Percentiles rank a stretch among this genome's conserved stretches.
Evolutionary conservation across 768 basidiomycete species (phyloP).

Genomic region (Pisolithus sp.): DNA sequence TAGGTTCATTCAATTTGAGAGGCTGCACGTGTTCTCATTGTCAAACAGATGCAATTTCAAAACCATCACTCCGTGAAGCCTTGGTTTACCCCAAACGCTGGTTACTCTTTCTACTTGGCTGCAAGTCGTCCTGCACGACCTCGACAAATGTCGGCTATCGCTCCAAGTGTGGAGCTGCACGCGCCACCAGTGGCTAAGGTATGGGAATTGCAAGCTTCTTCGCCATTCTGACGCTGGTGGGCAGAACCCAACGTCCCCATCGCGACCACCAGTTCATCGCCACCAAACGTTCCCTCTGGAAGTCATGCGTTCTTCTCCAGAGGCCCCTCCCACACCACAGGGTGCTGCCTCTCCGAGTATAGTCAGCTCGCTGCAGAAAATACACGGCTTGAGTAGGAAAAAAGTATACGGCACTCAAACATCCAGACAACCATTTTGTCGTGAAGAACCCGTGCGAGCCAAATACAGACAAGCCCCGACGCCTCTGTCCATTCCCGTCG

Average conservation of each 20-base stretch:
- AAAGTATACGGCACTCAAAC: constrained; percentile 54
- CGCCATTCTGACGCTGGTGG: constrained; percentile 9
- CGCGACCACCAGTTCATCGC: constrained; percentile 19
- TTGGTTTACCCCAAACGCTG: constrained; percentile 37
- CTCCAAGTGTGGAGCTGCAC: constrained; percentile 10
- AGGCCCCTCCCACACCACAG: constrained; percentile 11
- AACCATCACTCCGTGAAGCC: constrained; percentile 20
- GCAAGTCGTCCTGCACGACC: constrained; percentile 22
- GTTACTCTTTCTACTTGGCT: constrained; percentile 39
- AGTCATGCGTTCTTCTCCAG: constrained; percentile 16
- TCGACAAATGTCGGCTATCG: constrained; percentile 5
- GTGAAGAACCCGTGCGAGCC: constrained; percentile 40
- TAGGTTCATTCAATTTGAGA: constrained; percentile 9
- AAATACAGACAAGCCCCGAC: constrained; percentile 29
- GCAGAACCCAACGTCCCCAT: background rate
- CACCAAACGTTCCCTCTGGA: constrained; percentile 26
- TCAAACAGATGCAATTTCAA: constrained; percentile 19
- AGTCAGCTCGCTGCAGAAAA: constrained; percentile 57
- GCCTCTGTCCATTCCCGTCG: constrained; percentile 25
- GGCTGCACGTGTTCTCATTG: constrained; percentile 1
- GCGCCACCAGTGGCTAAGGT: constrained; percentile 12
- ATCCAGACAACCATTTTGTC: constrained; percentile 45
- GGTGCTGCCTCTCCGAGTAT: constrained; percentile 39
- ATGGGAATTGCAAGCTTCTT: background rate
- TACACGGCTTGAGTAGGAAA: constrained; percentile 67